A percentile compares a stretch with the other conserved stretches of the same genome.
These are phyloP conservation scores for Citrus australasica DNA, from an alignment of 345 rosid genomes.

Conservation along the genomic window DNA sequence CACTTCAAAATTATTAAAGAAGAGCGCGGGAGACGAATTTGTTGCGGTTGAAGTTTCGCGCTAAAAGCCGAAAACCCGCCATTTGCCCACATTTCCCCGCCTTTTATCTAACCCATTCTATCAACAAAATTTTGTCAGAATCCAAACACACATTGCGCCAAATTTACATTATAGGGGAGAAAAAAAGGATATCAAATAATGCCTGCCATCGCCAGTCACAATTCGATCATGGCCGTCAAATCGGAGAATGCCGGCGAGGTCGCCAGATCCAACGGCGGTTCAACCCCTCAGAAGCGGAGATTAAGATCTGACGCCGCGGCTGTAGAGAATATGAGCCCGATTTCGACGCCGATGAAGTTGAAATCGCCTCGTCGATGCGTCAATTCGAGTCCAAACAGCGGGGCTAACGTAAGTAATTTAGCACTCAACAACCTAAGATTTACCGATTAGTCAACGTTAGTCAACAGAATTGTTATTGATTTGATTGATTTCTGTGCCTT, in stretches of 20 bases:
- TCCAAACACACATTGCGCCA: neutral
- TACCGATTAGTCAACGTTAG: neutral
- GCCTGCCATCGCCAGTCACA: constrained; percentile 50
- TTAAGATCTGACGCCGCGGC: constrained; percentile 40
- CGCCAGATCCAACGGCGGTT: constrained; percentile 31
- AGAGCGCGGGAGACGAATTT: constrained; percentile 34
- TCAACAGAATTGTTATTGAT: neutral
- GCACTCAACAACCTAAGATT: neutral
- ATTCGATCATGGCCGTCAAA: constrained; percentile 25
- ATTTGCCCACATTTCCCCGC: neutral
- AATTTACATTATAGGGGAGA: neutral
- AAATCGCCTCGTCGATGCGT: constrained; percentile 51
- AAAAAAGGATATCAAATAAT: constrained; percentile 18
- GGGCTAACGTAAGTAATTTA: constrained; percentile 20
- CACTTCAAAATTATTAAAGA: neutral
- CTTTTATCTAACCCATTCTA: neutral
- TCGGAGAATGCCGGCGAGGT: constrained; percentile 24
- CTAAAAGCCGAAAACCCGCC: constrained; percentile 9
- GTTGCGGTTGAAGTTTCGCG: constrained; percentile 34
- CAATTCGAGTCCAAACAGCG: constrained; percentile 30
- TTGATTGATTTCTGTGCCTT: neutral
- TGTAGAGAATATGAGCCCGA: constrained; percentile 3
- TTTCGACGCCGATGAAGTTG: constrained; percentile 35
- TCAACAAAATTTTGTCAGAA: neutral
- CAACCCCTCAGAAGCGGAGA: constrained; percentile 48